Conservation (phyloP, 345 rosid species). For the Turritis glabra region DNA sequence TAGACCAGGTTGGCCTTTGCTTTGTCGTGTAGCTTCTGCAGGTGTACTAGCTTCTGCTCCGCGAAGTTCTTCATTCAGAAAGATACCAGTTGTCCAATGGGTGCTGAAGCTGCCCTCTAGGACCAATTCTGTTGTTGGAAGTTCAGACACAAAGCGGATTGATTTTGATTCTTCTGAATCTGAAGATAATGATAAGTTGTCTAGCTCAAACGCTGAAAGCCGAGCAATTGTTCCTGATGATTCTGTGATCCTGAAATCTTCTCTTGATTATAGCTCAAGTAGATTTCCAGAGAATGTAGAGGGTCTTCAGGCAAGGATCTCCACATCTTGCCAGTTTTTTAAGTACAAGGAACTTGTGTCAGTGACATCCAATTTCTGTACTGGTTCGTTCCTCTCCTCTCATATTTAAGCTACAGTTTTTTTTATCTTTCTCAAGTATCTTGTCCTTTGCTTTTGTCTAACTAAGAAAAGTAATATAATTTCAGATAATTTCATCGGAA, state of each 20-base stretch:
- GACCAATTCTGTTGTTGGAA: constrained; percentile 41
- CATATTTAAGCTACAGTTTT: background rate
- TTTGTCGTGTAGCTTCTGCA: constrained; percentile 44
- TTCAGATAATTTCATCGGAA: constrained; percentile 81
- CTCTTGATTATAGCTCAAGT: constrained; percentile 34
- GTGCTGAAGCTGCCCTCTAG: constrained; percentile 60
- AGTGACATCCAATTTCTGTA: constrained; percentile 65
- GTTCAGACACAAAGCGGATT: constrained; percentile 46
- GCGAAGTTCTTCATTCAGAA: constrained; percentile 45
- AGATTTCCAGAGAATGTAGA: constrained; percentile 55
- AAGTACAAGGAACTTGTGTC: constrained; percentile 66
- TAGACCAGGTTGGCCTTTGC: constrained; percentile 92
- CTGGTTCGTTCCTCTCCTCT: constrained; percentile 52
- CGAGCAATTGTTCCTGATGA: constrained; percentile 46
- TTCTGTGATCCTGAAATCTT: constrained; percentile 29
- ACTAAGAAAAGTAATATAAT: constrained; percentile 1
- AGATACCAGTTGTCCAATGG: constrained; percentile 74
- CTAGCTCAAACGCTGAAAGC: constrained; percentile 47
- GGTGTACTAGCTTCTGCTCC: constrained; percentile 37
- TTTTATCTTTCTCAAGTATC: background rate
- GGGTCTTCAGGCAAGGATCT: constrained; percentile 60
- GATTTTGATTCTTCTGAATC: constrained; percentile 22
- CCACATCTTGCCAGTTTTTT: constrained; percentile 74
- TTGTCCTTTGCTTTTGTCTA: constrained; percentile 9
- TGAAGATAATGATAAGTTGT: constrained; percentile 19